Percentiles rank a stretch among this genome's conserved stretches.
Conservation (phyloP, 2,329 filamentous ascomycete genomes). For the Scleromitrula shiraiana region DNA sequence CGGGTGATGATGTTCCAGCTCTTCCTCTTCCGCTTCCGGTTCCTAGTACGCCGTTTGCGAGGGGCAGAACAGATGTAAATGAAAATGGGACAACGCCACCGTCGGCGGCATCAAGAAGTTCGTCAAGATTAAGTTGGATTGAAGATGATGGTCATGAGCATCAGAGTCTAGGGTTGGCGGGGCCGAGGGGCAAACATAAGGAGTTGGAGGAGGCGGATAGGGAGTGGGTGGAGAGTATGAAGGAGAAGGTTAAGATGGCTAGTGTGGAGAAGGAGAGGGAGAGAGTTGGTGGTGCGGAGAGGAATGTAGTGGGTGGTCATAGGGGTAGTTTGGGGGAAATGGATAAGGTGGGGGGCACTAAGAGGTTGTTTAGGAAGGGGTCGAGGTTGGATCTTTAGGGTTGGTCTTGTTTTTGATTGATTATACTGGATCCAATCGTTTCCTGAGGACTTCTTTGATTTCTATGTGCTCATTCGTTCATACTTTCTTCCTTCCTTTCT, state of each 20-base stretch:
- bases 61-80: slow-evolving; percentile 1
- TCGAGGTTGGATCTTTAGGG: slow-evolving; percentile 1
- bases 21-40: slow-evolving; percentile 15
- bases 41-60: slow-evolving; percentile 15
- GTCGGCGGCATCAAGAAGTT: slow-evolving; percentile 13
- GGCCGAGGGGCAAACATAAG: slow-evolving; percentile 56
- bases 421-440: background rate
- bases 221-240: slow-evolving; percentile 76
- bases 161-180: slow-evolving; percentile 50
- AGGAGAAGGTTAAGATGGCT: slow-evolving; percentile 67
- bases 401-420: background rate
- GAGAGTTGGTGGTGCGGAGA: no score
- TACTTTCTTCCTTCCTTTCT: no score
- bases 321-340: slow-evolving; percentile 52
- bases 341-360: slow-evolving; percentile 64
- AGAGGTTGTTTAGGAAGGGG: slow-evolving; percentile 49
- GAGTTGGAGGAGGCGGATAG: slow-evolving; percentile 65
- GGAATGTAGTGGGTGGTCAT: slow-evolving; percentile 38
- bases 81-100: slow-evolving; percentile 4
- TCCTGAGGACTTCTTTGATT: background rate
- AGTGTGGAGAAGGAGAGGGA: slow-evolving; percentile 47
- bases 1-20: slow-evolving; percentile 5
- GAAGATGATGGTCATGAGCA: slow-evolving; percentile 49
- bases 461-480: no score
- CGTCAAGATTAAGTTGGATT: slow-evolving; percentile 46